Base-by-base conservation (phyloP, 208 protist species). In the Leishmania lainsoni region DNA sequence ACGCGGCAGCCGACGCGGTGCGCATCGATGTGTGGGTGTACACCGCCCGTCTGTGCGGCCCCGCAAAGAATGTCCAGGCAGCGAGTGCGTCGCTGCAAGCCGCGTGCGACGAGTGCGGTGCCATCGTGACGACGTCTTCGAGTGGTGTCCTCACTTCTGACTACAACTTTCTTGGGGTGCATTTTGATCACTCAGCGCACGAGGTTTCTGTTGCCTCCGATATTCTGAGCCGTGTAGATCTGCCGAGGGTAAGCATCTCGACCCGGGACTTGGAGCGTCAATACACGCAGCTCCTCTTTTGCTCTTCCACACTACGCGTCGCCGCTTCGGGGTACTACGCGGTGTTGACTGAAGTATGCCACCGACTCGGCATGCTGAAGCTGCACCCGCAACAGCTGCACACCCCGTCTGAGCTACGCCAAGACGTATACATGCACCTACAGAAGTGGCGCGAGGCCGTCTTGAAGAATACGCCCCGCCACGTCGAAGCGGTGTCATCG, bases 211-310 rank as follows among this genome's bases (percentile, higher is more conserved):
- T 83, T 26, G 75, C 48, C 1, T 26, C 51, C 35, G 66, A 74
- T 39, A 22, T 78, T 3, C 6, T 83, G 1, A 56, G 66, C 39
- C 75, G 80, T 56, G 65, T 79, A 14, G 65, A 56, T 22, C 20
- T 29, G 16, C 73, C 74, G 49, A 59, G 35, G 8, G 58, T 26
- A 45, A 45, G 26, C 59, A 72, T 78, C 51, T 61, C 70, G 29
- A 83, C 79, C 1, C 79, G 79, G 35, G 73, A 83, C 17, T 42
- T 83, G 56, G 73, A 83, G 79, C 79, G 79, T 1, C 79, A 78
- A 49, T 78, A 79, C 73, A 78, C 73, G 29, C 79, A 83, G 74
- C 61, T 83, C 29, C 79, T 83, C 12, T 83, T 83, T 54, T 78
- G 73, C 65, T 48, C 75, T 16, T 29, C 75, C 3, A 54, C 69